Evolutionary conservation across 495 filamentous ascomycete genomes (phyloP), one percentile per base, ranked within the genome.

Genomic region (Penicillium fimorum): DNA sequence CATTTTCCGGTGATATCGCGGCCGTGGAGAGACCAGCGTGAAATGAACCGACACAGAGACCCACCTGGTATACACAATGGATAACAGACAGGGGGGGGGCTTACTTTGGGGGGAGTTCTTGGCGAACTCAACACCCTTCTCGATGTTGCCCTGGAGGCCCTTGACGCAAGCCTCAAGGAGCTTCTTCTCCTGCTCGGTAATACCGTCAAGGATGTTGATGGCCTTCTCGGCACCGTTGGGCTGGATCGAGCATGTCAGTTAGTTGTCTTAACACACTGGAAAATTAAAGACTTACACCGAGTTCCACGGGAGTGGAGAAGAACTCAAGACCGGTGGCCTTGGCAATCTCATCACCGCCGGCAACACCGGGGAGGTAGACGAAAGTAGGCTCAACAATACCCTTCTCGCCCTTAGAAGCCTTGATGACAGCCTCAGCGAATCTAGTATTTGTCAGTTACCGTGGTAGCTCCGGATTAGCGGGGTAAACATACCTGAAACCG

Each of bases 251-350:
- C 17, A 18, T n/a, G 56, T 68, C 45, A 68, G 65, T 43, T 52
- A 46, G 33, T 48, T n/a, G 50, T 25, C 8, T 46, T 24, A 40
- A 22, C 15, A 30, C 25, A 38, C 35, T 37, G 24, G 18, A 33
- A 27, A 30, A 45, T 38, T 52, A 51, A 11, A 13, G 52, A 80
- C 87, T 76, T 89, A 96, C 91, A 63, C 93, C 94, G 54, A 98
- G 91, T 73, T 95, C 88, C 52, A 98, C 83, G 20, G 92, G 93
- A 53, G 92, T 90, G 43, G 94, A 96, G 82, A 98, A 98, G 82
- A 89, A 98, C 43, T 97, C 90, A 63, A 87, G 78, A 62, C 92
- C 93, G 56, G 85, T 87, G 51, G 82, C 86, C 80, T 95, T 88
- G 55, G 71, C 77, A 61, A 98, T 86, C 59, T 83, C 90, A 37